These are phyloP conservation scores for Arxiozyma slooffiae DNA, from an alignment of 1,139 yeast species.

Conservation along the genomic window DNA sequence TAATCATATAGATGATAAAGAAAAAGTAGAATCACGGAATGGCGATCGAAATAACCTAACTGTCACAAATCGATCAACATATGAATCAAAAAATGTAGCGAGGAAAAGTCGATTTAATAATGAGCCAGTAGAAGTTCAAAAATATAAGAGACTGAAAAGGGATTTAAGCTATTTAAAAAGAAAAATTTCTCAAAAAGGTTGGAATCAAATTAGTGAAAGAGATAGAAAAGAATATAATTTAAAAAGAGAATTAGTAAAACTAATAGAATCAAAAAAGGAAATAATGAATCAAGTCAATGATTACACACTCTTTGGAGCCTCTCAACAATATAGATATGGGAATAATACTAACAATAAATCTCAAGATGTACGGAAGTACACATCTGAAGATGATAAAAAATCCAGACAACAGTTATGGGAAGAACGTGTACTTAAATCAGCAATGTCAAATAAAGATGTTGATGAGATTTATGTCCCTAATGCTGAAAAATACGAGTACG, in stretches of 20 bases:
- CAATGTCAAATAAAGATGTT: conserved; percentile 23
- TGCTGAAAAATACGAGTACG: conserved; percentile 61
- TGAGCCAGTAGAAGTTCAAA: conserved; percentile 9
- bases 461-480: conserved; percentile 42
- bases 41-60: neutral
- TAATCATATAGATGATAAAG: neutral
- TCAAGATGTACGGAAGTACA: neutral
- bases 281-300: conserved; percentile 8
- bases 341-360: neutral
- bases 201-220: conserved; percentile 38
- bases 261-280: conserved; percentile 36
- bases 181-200: conserved; percentile 39
- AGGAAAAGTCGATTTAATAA: conserved; percentile 13
- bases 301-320: conserved; percentile 33
- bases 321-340: no score
- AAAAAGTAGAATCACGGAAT: neutral
- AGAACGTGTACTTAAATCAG: conserved; percentile 24
- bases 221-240: conserved; percentile 45
- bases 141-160: conserved; percentile 29
- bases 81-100: neutral
- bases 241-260: conserved; percentile 39
- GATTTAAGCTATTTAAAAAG: conserved; percentile 43
- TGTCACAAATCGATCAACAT: neutral
- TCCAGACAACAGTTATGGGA: conserved; percentile 25
- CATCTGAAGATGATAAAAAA: neutral